A percentile compares a stretch with the other conserved stretches of the same genome.
These are phyloP conservation scores for Penicillium fimorum DNA, from an alignment of 495 filamentous ascomycete genomes.

Conservation along the genomic window DNA sequence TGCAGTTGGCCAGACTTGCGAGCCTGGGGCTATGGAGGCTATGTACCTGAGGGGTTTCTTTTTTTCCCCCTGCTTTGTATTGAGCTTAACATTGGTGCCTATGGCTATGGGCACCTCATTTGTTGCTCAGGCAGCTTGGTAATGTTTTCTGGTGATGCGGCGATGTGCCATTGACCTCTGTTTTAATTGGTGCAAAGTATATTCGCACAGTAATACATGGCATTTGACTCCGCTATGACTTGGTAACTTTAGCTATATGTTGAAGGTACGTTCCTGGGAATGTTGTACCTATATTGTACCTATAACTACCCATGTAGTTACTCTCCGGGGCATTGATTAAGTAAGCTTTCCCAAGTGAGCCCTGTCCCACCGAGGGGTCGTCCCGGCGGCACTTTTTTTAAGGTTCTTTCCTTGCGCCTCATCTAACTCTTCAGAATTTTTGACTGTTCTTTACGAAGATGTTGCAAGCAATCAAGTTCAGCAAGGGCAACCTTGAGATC, in stretches of 20 bases:
- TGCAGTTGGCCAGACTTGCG: background rate
- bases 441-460: conserved; percentile 39
- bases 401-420: background rate
- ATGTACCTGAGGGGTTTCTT: no score
- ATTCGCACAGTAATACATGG: background rate
- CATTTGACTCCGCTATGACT: background rate
- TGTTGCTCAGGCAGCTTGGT: background rate
- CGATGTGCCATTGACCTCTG: background rate
- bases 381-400: background rate
- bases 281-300: background rate
- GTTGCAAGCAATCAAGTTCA: conserved; percentile 87
- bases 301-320: no score
- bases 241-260: background rate
- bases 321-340: conserved; percentile 7
- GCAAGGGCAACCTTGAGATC: conserved; percentile 72
- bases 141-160: background rate
- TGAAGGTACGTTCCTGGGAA: background rate
- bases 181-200: background rate
- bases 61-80: background rate
- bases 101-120: background rate
- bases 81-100: background rate
- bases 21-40: background rate
- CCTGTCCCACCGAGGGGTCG: background rate
- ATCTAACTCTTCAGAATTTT: background rate
- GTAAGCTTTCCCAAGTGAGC: conserved; percentile 9